Evolutionary conservation across 495 filamentous ascomycete species (phyloP).

Genomic region (Podospora didyma): DNA sequence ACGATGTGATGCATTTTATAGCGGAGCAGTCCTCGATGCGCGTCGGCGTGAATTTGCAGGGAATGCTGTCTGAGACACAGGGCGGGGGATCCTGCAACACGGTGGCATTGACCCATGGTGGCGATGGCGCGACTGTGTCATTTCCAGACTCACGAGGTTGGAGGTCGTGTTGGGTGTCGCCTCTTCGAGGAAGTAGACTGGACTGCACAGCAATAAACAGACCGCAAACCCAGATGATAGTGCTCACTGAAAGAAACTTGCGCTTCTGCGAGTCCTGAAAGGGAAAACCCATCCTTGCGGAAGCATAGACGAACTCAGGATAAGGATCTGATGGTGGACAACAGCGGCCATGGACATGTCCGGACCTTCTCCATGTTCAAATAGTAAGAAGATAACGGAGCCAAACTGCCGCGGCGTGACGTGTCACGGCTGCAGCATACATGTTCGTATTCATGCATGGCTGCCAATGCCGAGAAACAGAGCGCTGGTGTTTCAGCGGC

Average conservation of each 20-base stretch:
- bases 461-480: not conserved
- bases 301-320: too few species aligned
- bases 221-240: not conserved
- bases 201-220: not conserved
- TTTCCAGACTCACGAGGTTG: not conserved
- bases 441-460: not conserved
- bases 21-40: not conserved
- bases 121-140: not conserved
- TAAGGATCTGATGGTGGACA: too few species aligned
- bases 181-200: not conserved
- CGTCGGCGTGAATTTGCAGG: not conserved
- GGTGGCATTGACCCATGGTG: not conserved
- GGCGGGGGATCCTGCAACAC: not conserved
- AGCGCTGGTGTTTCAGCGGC: not conserved
- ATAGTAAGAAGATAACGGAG: too few species aligned
- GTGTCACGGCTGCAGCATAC: not conserved
- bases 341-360: too few species aligned
- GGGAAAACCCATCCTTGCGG: too few species aligned
- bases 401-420: too few species aligned
- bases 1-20: not conserved
- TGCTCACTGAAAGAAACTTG: too few species aligned
- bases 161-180: not conserved
- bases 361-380: too few species aligned
- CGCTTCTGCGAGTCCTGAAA: too few species aligned
- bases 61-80: not conserved